Evolutionary conservation across 2,329 filamentous ascomycete species (phyloP).

Genomic region (Ascosphaera aggregata): DNA sequence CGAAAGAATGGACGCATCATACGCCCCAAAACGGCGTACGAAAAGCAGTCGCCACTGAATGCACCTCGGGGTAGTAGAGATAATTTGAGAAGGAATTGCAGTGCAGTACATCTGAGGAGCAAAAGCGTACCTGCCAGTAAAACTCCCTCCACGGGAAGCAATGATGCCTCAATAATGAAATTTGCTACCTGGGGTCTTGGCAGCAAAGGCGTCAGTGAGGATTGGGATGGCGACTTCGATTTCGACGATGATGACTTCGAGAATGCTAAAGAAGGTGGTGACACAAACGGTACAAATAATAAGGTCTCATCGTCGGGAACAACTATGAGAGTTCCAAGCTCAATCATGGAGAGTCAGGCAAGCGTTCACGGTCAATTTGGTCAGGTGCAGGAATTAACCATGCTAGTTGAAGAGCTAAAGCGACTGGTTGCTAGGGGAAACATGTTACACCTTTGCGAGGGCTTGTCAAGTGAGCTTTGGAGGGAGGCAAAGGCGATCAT

Average conservation of each 20-base stretch:
- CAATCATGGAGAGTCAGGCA: constrained; percentile 39
- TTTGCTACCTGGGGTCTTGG: constrained; percentile 45
- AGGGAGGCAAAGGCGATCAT: constrained; percentile 44
- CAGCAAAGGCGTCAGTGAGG: constrained; percentile 40
- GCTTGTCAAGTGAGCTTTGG: constrained; percentile 32
- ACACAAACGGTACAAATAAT: constrained; percentile 8
- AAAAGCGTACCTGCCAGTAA: constrained; percentile 39
- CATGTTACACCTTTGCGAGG: constrained; percentile 28
- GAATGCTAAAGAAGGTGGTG: constrained; percentile 7
- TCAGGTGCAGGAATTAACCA: constrained; percentile 37
- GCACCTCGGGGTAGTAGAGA: background rate
- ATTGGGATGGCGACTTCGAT: constrained; percentile 47
- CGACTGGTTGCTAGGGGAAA: constrained; percentile 33
- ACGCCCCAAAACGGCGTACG: constrained; percentile 38
- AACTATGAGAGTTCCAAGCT: constrained; percentile 30
- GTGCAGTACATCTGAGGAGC: constrained; percentile 37
- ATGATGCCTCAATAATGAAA: constrained; percentile 29
- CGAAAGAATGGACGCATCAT: constrained; percentile 6
- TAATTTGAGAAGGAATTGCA: constrained; percentile 27
- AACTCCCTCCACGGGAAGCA: constrained; percentile 24
- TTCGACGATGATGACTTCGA: constrained; percentile 30
- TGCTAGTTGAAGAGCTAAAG: constrained; percentile 41
- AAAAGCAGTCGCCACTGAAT: constrained; percentile 29
- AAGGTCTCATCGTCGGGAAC: constrained; percentile 7
- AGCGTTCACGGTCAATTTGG: constrained; percentile 42